Evolutionary conservation across 2,329 filamentous ascomycete genomes (phyloP).

Genomic region (Ascochyta fabae): DNA sequence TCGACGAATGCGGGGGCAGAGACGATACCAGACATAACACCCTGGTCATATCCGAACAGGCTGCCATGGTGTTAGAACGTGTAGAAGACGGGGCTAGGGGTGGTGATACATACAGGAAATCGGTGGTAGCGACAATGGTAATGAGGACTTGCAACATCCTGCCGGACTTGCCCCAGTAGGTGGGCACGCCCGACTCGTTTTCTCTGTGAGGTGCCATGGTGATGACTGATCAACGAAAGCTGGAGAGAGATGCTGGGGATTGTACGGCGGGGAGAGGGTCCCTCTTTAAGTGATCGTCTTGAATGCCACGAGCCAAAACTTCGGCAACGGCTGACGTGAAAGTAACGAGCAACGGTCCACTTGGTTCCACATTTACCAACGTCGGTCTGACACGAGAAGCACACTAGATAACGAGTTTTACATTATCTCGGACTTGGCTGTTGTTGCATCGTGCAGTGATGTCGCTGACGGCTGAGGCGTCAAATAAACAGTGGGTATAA

Average conservation of each 20-base stretch:
- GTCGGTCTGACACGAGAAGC: slow-evolving; percentile 34
- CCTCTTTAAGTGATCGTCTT: slow-evolving; percentile 35
- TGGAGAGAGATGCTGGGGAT: slow-evolving; percentile 32
- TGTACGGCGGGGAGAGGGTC: slow-evolving; percentile 27
- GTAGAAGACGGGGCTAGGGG: no score
- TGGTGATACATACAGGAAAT: slow-evolving; percentile 44
- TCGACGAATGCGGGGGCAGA: slow-evolving; percentile 43
- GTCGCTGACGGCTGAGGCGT: slow-evolving; percentile 31
- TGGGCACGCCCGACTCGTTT: slow-evolving; percentile 33
- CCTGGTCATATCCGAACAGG: slow-evolving; percentile 57
- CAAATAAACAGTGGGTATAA: slow-evolving; percentile 37
- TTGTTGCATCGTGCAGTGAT: slow-evolving; percentile 33
- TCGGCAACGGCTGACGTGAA: slow-evolving; percentile 23
- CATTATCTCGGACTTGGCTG: slow-evolving; percentile 38
- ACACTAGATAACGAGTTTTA: slow-evolving; percentile 40
- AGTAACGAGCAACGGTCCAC: slow-evolving; percentile 26
- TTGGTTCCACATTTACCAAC: slow-evolving; percentile 27
- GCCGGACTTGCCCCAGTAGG: slow-evolving; percentile 40
- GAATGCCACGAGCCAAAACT: slow-evolving; percentile 18
- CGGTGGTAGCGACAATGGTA: slow-evolving; percentile 54
- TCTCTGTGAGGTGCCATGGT: slow-evolving; percentile 36
- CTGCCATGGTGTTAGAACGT: no score
- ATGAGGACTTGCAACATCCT: slow-evolving; percentile 41
- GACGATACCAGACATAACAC: slow-evolving; percentile 53
- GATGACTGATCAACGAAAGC: slow-evolving; percentile 25